These are phyloP conservation scores for Aspergillus unguis DNA, from an alignment of 2,329 filamentous ascomycete species.

Conservation along the genomic window DNA sequence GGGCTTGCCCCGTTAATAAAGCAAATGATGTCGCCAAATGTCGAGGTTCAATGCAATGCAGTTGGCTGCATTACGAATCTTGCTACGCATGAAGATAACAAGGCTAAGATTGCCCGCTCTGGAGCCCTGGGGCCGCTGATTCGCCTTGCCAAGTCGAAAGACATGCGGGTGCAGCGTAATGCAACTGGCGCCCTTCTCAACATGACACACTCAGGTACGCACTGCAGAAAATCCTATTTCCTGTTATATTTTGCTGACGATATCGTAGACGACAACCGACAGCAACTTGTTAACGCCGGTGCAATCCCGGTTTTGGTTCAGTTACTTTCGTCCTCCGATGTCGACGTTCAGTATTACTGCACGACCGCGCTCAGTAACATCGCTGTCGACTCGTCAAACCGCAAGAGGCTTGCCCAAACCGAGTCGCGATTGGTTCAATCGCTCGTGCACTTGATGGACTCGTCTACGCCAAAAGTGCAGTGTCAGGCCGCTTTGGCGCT, in stretches of 20 bases:
- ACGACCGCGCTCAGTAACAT: conserved; percentile 98
- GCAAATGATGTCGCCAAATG: conserved; percentile 97
- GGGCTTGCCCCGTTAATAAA: conserved; percentile 88
- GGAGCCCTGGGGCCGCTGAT: conserved; percentile 89
- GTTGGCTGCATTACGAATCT: conserved; percentile 98
- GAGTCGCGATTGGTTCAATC: conserved; percentile 91
- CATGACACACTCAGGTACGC: conserved; percentile 95
- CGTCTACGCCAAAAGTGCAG: conserved; percentile 93
- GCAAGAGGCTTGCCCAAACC: conserved; percentile 84
- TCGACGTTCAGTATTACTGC: conserved; percentile 99
- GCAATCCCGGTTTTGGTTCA: conserved; percentile 98
- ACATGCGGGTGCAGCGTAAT: conserved; percentile 97
- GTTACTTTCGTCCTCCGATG: conserved; percentile 84
- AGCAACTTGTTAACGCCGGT: conserved; percentile 93
- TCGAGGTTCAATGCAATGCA: conserved; percentile 98
- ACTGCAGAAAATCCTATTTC: neutral
- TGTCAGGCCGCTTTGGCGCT: conserved; percentile 94
- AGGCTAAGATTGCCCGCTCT: conserved; percentile 95
- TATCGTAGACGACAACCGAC: conserved; percentile 81
- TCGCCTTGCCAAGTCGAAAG: conserved; percentile 89
- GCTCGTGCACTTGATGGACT: conserved; percentile 94
- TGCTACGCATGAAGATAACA: conserved; percentile 98
- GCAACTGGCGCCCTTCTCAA: conserved; percentile 94
- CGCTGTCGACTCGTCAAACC: conserved; percentile 86
- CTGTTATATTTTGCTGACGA: conserved; percentile 20